phyloP scores from a whole-genome alignment of 495 filamentous ascomycete species.

The Penicillium salamii region DNA sequence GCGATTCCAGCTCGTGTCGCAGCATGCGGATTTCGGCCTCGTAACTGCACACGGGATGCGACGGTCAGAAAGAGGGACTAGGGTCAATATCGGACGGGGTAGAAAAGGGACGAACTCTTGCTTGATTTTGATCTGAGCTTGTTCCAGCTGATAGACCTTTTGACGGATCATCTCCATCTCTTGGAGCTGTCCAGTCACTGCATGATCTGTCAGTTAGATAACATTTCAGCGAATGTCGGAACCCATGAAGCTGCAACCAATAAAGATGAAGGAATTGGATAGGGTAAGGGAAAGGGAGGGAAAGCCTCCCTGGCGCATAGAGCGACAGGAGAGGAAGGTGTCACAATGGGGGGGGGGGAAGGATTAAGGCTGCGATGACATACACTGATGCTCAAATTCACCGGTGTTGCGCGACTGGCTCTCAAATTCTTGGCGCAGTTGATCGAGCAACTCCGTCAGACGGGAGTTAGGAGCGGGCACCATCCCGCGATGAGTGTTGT shows the following conservation, averaged over 20 bases:
- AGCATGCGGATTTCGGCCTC: conserved; percentile 86
- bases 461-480: conserved; percentile 71
- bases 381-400: conserved; percentile 88
- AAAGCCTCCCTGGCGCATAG: neutral
- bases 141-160: conserved; percentile 88
- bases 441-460: conserved; percentile 85
- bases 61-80: neutral
- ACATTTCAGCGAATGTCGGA: conserved; percentile 27
- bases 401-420: conserved; percentile 69
- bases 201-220: conserved; percentile 30
- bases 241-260: conserved; percentile 11
- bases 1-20: conserved; percentile 83
- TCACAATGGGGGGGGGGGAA: conserved; percentile 3
- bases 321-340: neutral
- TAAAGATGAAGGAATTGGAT: neutral
- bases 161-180: conserved; percentile 91
- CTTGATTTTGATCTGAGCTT: conserved; percentile 81
- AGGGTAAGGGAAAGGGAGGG: neutral
- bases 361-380: conserved; percentile 36
- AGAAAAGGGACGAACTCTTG: conserved; percentile 75
- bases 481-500: conserved; percentile 84
- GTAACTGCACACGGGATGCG: conserved; percentile 57
- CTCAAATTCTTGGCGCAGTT: conserved; percentile 88
- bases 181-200: conserved; percentile 81
- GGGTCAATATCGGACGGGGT: no score